phyloP scores from a whole-genome alignment of 2,329 filamentous ascomycete genomes.

The Penicillium oxalicum region DNA sequence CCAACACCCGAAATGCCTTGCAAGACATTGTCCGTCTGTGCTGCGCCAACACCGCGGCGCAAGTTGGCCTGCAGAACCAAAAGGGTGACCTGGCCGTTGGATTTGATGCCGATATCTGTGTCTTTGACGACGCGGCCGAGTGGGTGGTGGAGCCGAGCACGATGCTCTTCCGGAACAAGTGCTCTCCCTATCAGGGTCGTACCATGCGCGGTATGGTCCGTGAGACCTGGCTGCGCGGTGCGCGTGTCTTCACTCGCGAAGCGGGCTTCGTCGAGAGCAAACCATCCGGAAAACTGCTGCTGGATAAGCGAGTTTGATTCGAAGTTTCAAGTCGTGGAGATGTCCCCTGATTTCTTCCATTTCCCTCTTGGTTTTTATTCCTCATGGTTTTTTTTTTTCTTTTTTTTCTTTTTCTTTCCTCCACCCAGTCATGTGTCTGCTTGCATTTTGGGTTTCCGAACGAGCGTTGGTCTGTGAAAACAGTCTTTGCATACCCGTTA shows the following conservation, averaged over 20 bases:
- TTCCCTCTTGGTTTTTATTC: background rate
- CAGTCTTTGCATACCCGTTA: slow-evolving; percentile 17
- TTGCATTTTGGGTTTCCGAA: slow-evolving; percentile 12
- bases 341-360: too few relatives aligned
- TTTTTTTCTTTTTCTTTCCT: slow-evolving; percentile 1
- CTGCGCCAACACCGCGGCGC: slow-evolving; percentile 75
- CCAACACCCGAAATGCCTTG: slow-evolving; percentile 50
- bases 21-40: slow-evolving; percentile 81
- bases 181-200: slow-evolving; percentile 82
- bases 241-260: slow-evolving; percentile 66
- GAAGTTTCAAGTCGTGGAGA: too few relatives aligned
- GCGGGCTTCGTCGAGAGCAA: slow-evolving; percentile 35
- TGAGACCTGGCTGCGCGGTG: slow-evolving; percentile 80
- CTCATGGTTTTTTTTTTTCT: background rate
- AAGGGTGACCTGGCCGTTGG: slow-evolving; percentile 80
- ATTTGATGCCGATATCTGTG: slow-evolving; percentile 82
- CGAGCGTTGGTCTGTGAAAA: too few relatives aligned
- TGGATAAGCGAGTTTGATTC: slow-evolving; percentile 34
- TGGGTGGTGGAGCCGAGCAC: slow-evolving; percentile 70
- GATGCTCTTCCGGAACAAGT: slow-evolving; percentile 93
- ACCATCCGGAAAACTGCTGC: slow-evolving; percentile 34
- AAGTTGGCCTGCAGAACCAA: slow-evolving; percentile 73
- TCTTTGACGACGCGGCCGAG: slow-evolving; percentile 78
- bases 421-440: slow-evolving; percentile 5
- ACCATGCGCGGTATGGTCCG: slow-evolving; percentile 68